Conservation (phyloP, 2,329 filamentous ascomycete genomes). For the Fusarium setosum region DNA sequence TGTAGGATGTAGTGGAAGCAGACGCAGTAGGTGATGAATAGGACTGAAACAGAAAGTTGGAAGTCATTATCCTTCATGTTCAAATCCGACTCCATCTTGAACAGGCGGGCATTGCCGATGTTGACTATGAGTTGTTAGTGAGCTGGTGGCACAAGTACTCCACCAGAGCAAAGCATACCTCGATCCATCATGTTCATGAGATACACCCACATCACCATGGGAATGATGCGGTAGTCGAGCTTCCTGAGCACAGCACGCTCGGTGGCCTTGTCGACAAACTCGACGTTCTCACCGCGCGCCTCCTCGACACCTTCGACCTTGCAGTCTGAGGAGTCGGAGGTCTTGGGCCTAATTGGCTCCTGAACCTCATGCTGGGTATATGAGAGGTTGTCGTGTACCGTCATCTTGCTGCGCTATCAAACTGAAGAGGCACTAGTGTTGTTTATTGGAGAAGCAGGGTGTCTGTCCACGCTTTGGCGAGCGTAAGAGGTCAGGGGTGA, state of each 20-base stretch:
- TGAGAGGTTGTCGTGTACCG: constrained; percentile 8
- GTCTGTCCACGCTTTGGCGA: not conserved
- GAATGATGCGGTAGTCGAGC: constrained; percentile 48
- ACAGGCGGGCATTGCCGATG: constrained; percentile 72
- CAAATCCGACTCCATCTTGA: constrained; percentile 63
- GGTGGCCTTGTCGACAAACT: constrained; percentile 32
- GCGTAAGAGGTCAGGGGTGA: not conserved
- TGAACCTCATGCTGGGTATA: constrained; percentile 8
- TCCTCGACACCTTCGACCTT: constrained; percentile 25
- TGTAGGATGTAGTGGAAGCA: constrained; percentile 8
- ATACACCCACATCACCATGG: constrained; percentile 48
- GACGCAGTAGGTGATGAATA: constrained; percentile 56
- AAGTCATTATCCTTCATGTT: constrained; percentile 66
- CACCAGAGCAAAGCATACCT: constrained; percentile 26
- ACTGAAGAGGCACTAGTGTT: not conserved
- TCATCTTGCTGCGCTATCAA: constrained; percentile 7
- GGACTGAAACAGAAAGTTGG: constrained; percentile 62
- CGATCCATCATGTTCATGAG: constrained; percentile 52
- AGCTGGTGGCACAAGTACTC: not conserved
- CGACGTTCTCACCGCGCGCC: constrained; percentile 18
- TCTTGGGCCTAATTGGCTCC: constrained; percentile 13
- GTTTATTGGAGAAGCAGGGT: not conserved
- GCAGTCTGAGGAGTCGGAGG: constrained; percentile 28
- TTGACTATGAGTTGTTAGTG: constrained; percentile 61
- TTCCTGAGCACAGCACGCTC: constrained; percentile 43